phyloP scores from a whole-genome alignment of 768 basidiomycete genomes.

The Amyloporia xantha region DNA sequence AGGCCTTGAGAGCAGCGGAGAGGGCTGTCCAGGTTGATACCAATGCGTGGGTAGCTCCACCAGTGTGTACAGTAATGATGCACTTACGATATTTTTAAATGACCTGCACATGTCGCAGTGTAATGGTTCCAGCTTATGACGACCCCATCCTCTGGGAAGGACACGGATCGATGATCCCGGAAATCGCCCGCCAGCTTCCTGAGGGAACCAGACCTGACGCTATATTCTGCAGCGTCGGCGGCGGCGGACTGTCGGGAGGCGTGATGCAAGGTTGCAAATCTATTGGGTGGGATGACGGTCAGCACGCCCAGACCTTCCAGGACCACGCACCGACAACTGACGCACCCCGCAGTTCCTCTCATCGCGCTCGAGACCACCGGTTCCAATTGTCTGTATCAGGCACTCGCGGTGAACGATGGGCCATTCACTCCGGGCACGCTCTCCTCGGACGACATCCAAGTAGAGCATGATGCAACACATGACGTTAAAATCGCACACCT shows the following conservation, averaged over 20 bases:
- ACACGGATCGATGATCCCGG: constrained; percentile 66
- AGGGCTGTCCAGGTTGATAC: constrained; percentile 36
- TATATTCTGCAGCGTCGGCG: constrained; percentile 75
- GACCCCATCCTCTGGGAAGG: constrained; percentile 68
- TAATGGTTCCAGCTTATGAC: constrained; percentile 69
- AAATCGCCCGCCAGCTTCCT: constrained; percentile 50
- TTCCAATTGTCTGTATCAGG: constrained; percentile 68
- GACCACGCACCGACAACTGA: no score
- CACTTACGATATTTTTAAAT: no score
- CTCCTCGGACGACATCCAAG: constrained; percentile 35
- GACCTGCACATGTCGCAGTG: no score
- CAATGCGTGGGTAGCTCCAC: constrained; percentile 47
- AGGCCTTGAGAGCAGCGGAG: constrained; percentile 48
- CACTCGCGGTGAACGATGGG: constrained; percentile 49
- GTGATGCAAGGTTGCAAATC: constrained; percentile 58
- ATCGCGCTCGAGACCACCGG: constrained; percentile 67
- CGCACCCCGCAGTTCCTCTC: constrained; percentile 57
- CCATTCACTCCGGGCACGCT: constrained; percentile 27
- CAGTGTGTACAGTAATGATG: no score
- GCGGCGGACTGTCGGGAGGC: constrained; percentile 66
- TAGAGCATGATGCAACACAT: constrained; percentile 34
- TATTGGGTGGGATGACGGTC: constrained; percentile 67
- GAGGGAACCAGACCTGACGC: constrained; percentile 47
- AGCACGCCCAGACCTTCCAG: no score
- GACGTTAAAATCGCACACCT: constrained; percentile 54